Base-by-base conservation (phyloP, 164 flowering plant genomes). In the Magnolia kwangsiensis region DNA sequence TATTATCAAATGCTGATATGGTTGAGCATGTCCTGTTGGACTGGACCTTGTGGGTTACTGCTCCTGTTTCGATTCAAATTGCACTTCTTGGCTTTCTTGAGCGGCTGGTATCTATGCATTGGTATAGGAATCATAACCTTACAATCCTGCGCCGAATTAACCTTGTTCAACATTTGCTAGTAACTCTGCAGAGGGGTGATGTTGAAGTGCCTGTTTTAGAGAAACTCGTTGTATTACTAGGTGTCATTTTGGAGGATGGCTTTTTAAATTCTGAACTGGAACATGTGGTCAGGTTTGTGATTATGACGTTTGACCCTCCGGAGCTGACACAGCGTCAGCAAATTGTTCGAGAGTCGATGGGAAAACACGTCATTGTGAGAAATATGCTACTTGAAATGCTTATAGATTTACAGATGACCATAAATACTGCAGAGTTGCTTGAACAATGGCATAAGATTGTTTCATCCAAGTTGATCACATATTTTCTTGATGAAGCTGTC, bases 371-470 rank as follows among this genome's bases (percentile, higher is more conserved):
- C 14, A 94, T 96, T 80, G 99, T 94, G 59, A 87, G 99, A 76
- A 96, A 96, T 80, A 94, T 96, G 98, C 81, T 94, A 63, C 84
- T 96, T 73, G 99, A 96, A 86, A 94, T 94, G 99, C 91, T 96
- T 69, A 94, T 94, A 81, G 99, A 96, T 91, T 83, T 96, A 67
- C 98, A 91, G 74, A 90, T 96, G 71, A 96, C 98, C 61, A 94
- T 96, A 72, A 84, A 83, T 77, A 82, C 96, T 19, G 97, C 91
- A 78, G 99, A 96, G 70, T 83, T 90, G 86, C 94, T 92, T 71
- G 99, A 96, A 81, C 99, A 88, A 82, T 96, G 99, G 99, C 99
- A 96, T 82, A 94, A 90, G 83, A 88, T 89, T 80, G 98, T 96
- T 59, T 96, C 99, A 69, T 91, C 98, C 66, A 93, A 95, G 86